Base-by-base conservation (phyloP, 345 rosid species). In the Eutrema japonicum region DNA sequence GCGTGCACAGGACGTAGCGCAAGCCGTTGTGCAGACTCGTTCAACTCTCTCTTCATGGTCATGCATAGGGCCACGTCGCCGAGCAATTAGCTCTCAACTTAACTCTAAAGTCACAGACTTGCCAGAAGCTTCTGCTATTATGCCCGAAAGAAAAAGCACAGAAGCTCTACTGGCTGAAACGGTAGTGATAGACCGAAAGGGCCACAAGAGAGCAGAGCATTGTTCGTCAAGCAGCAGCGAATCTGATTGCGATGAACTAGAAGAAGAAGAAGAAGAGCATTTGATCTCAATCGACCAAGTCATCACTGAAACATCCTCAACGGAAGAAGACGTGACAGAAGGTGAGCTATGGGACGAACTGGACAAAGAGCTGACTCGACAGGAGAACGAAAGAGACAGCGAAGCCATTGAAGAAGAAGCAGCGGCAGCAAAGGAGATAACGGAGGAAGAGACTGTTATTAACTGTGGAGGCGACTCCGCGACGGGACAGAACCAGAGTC, bases 61-160 rank as follows among this genome's bases (percentile, higher is more conserved):
- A 42, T 92, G 99, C 81, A 92, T 95, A 64, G 97, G 96, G 42
- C 93, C 92, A n/a, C 88, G 96, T 0, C 86, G 94, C 7, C 86
- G 96, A 37, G 73, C 81, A 32, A 80, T 85, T 43, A 84, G 78
- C 58, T 66, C 87, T 22, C 53, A 78, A 35, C 59, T 80, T 9
- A 83, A 71, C 81, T 52, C 85, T 10, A 78, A 80, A 76, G 83
- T 63, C 35, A 80, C 83, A 35, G 90, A 82, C 64, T 30, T 77
- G 62, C 80, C 84, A 0, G 90, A 88, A 79, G 77, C 80, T n/a
- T 78, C 82, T 29, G 75, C 92, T 57, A 48, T 84, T 30, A 53
- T 82, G 42, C 55, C 82, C 2, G 88, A 80, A 75, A 77, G 80
- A 77, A 78, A 74, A 62, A 62, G 85, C 78, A 77, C 85, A 8